A percentile compares a stretch with the other conserved stretches of the same genome.
phyloP scores from a whole-genome alignment of 148 eudicot genomes.

The Camellia sinensis region DNA sequence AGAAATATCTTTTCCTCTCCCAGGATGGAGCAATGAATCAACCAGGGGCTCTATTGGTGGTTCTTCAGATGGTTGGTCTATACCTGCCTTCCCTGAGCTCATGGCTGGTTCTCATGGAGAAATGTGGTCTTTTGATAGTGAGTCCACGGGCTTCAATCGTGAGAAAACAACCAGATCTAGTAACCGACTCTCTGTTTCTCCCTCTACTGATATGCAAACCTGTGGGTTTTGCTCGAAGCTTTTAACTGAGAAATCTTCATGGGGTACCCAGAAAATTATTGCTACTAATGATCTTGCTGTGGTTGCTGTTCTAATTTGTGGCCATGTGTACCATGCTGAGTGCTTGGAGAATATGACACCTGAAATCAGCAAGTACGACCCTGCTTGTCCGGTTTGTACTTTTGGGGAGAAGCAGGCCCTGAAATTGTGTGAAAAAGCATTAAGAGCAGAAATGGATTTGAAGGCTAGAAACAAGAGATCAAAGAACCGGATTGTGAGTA shows the following conservation, averaged over 20 bases:
- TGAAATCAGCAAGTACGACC: conserved; percentile 80
- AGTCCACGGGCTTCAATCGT: conserved; percentile 43
- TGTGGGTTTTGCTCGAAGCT: conserved; percentile 86
- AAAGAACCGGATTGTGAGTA: conserved; percentile 49
- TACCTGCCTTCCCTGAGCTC: conserved; percentile 64
- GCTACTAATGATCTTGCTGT: conserved; percentile 67
- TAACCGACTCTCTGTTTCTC: conserved; percentile 38
- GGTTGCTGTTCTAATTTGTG: conserved; percentile 77
- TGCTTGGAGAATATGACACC: conserved; percentile 88
- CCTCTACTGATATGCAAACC: conserved; percentile 50
- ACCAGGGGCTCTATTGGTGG: conserved; percentile 67
- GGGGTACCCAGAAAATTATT: conserved; percentile 68
- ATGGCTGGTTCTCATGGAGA: conserved; percentile 62
- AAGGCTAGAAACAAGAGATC: conserved; percentile 53
- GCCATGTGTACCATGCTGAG: conserved; percentile 91
- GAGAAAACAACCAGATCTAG: conserved; percentile 51
- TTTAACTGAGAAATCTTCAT: conserved; percentile 65
- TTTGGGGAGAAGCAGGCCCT: conserved; percentile 72
- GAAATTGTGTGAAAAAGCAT: conserved; percentile 65
- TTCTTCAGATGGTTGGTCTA: conserved; percentile 84
- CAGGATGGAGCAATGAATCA: conserved; percentile 62
- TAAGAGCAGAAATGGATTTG: conserved; percentile 63
- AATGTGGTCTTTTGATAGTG: conserved; percentile 84
- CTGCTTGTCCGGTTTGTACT: conserved; percentile 90
- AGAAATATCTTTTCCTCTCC: conserved; percentile 36